phyloP scores from a whole-genome alignment of 2,329 filamentous ascomycete genomes.

The Dryadomyces quercivorus region DNA sequence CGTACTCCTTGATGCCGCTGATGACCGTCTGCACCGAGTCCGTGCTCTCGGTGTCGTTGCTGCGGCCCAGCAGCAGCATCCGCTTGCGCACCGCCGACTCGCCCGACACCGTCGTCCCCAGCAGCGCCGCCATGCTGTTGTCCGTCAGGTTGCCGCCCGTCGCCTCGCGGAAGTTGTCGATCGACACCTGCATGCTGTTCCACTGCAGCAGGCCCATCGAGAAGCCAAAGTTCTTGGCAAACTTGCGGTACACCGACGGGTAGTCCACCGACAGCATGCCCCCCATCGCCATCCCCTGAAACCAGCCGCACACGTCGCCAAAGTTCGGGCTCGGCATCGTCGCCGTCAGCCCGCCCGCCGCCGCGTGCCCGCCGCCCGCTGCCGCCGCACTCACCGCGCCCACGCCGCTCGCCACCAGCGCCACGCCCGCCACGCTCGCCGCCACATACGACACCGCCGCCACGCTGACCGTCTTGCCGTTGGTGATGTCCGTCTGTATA shows the following conservation, averaged over 20 bases:
- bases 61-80: constrained; percentile 21
- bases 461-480: constrained; percentile 71
- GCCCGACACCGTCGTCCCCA: constrained; percentile 35
- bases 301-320: constrained; percentile 73
- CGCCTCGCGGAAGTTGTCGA: constrained; percentile 66
- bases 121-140: constrained; percentile 64
- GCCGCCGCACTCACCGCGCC: constrained; percentile 49
- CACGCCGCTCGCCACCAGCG: constrained; percentile 60
- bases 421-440: constrained; percentile 73
- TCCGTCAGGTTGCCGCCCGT: constrained; percentile 81
- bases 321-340: constrained; percentile 71
- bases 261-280: constrained; percentile 91
- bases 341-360: constrained; percentile 38
- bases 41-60: constrained; percentile 20
- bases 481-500: constrained; percentile 67
- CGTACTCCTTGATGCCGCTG: constrained; percentile 67
- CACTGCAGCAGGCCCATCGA: constrained; percentile 76
- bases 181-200: constrained; percentile 65
- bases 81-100: background rate
- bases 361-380: constrained; percentile 20
- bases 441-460: constrained; percentile 74
- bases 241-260: constrained; percentile 77
- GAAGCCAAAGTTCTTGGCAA: constrained; percentile 88
- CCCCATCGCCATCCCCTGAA: constrained; percentile 88
- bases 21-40: constrained; percentile 35